Conservation (phyloP, 352 stramenopile species). For the Pythium rishiriense region DNA sequence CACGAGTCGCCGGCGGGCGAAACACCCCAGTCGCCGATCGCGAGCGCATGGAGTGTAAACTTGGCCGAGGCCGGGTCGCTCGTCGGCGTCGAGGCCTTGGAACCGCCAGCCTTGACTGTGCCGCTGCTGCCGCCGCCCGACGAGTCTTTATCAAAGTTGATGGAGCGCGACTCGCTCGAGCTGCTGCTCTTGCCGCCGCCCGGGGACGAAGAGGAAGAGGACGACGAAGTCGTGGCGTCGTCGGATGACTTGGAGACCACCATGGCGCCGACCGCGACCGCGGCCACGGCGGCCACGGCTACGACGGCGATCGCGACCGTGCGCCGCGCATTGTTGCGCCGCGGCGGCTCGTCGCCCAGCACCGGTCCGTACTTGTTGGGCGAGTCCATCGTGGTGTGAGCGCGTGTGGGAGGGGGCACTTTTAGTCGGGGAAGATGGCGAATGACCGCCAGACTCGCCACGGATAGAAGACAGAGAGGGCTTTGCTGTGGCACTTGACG, state of each 20-base stretch:
- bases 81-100: background rate
- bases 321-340: background rate
- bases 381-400: conserved; percentile 4
- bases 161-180: background rate
- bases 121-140: background rate
- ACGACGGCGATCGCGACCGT: background rate
- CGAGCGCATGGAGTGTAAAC: conserved; percentile 26
- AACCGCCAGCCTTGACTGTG: background rate
- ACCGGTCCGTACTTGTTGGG: conserved; percentile 14
- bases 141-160: background rate
- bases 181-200: conserved; percentile 3
- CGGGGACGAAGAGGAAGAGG: background rate
- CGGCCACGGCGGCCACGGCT: conserved; percentile 4
- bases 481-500: too few species aligned
- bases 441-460: background rate
- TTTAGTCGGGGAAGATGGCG: background rate
- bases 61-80: conserved; percentile 11
- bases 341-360: conserved; percentile 12
- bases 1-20: conserved; percentile 25
- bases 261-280: conserved; percentile 5
- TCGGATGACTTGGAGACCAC: conserved; percentile 5
- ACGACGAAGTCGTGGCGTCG: background rate
- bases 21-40: conserved; percentile 31
- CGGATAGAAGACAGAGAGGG: background rate
- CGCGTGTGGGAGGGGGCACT: background rate